phyloP scores from a whole-genome alignment of 2,329 filamentous ascomycete genomes.

The Trichoderma aggressivum region DNA sequence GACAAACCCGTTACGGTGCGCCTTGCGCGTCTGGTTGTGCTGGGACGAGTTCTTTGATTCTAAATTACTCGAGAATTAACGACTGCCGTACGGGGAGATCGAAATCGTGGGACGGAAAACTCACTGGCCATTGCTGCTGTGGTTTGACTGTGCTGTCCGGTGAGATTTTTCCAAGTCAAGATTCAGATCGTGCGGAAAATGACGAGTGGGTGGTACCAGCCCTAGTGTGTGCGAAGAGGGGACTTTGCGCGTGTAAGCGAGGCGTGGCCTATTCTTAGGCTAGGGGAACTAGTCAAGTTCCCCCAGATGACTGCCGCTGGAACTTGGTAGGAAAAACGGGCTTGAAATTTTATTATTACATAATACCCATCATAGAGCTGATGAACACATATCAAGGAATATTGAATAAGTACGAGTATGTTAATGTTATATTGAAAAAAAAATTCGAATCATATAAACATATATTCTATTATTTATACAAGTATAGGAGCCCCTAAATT shows the following conservation, averaged over 20 bases:
- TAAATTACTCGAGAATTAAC: conserved; percentile 37
- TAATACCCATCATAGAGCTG: not conserved
- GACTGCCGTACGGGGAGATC: not conserved
- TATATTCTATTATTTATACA: too few relatives aligned
- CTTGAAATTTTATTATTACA: not conserved
- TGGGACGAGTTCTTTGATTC: conserved; percentile 99
- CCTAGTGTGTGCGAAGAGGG: conserved; percentile 14
- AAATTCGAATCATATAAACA: too few relatives aligned
- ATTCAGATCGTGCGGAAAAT: conserved; percentile 16
- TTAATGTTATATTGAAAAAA: not conserved
- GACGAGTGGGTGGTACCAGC: conserved; percentile 13
- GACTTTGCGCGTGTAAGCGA: conserved; percentile 8
- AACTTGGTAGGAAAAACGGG: not conserved
- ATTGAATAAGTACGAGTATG: not conserved
- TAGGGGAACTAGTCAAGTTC: not conserved
- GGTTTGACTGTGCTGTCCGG: conserved; percentile 5
- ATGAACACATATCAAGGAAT: not conserved
- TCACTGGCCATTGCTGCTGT: conserved; percentile 14
- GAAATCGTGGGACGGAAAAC: not conserved
- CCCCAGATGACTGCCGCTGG: not conserved
- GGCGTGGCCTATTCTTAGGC: not conserved
- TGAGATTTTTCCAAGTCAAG: conserved; percentile 13
- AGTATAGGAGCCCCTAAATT: too few relatives aligned
- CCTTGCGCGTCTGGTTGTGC: conserved; percentile 98
- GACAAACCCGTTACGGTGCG: conserved; percentile 96